Base-by-base conservation (phyloP, 2,329 filamentous ascomycete species). In the Venturia pyrina region DNA sequence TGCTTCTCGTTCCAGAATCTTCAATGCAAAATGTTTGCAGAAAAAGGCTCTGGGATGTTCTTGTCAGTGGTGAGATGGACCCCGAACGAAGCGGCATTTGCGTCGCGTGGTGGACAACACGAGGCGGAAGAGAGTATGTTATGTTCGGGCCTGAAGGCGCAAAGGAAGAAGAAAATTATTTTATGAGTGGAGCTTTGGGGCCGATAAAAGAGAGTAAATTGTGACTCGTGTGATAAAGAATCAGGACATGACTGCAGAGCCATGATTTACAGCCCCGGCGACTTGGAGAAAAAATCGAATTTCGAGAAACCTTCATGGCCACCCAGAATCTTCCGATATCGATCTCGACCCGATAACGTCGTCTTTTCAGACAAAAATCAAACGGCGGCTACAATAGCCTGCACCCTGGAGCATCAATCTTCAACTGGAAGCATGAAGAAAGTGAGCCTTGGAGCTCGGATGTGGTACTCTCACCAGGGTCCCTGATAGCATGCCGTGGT, bases 21-120 rank as follows among this genome's bases (percentile, higher is more conserved):
- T 75, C 71, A 4, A 85, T 93, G 79, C 82, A 87, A 56, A 82
- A 87, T 60, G 78, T 81, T 2, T 90, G 87, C 46, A 86, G 87
- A 72, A 82, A 86, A 68, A 81, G 91, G 62, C 89, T 96, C 75
- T 92, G 90, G 87, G 87, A 95, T 66, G 83, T 91, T 2, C 77
- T 96, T 11, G 87, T 87, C 50, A 87, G 84, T 70, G 91, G 91
- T 3, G 91, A 96, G 78, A 89, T 96, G 86, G 92, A 96, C 75
- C 88, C 96, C 32, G 90, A 96, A 73, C 83, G 91, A 67, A 88
- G 90, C 7, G 85, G 88, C 50, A 82, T 89, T 41, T 91, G 89
- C 62, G 89, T 96, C 21, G 85, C 86, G 1, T 97, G 93, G 93
- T 96, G 93, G 93, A 89, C 87, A 77, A 78, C 85, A 74, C 74